phyloP scores from a whole-genome alignment of 306 rosid genomes.

The Medicago arabica region DNA sequence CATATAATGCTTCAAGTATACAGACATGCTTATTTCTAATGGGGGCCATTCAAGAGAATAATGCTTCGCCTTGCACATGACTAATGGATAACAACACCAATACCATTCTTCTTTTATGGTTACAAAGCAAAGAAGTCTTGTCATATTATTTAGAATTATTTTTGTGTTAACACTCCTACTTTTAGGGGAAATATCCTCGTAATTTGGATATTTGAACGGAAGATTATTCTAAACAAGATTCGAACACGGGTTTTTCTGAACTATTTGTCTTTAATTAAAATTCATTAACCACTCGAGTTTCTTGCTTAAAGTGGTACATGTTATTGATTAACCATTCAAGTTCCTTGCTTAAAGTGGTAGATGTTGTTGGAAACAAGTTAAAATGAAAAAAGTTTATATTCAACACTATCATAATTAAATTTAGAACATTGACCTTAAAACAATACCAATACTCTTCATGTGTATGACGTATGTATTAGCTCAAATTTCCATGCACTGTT shows the following conservation, averaged over 20 bases:
- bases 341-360: constrained; percentile 6
- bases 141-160: constrained; percentile 20
- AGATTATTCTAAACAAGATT: too few relatives aligned
- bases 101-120: background rate
- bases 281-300: too few relatives aligned
- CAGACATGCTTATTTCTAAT: constrained; percentile 37
- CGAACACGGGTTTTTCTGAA: too few relatives aligned
- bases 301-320: constrained; percentile 17
- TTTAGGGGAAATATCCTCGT: too few relatives aligned
- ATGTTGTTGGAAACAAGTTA: constrained; percentile 26
- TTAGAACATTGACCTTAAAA: constrained; percentile 35
- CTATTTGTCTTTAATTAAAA: too few relatives aligned
- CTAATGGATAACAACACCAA: constrained; percentile 34
- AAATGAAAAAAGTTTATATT: constrained; percentile 15
- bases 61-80: constrained; percentile 45
- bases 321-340: background rate
- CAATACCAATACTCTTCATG: constrained; percentile 38
- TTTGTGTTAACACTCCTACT: too few relatives aligned
- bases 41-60: constrained; percentile 42
- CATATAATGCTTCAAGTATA: constrained; percentile 34
- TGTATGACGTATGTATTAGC: constrained; percentile 48
- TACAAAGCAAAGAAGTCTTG: background rate
- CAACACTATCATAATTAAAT: constrained; percentile 35
- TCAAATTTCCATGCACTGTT: constrained; percentile 34
- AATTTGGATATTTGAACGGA: too few relatives aligned